phyloP scores from a whole-genome alignment of 345 rosid genomes.

The Hibiscus trionum region DNA sequence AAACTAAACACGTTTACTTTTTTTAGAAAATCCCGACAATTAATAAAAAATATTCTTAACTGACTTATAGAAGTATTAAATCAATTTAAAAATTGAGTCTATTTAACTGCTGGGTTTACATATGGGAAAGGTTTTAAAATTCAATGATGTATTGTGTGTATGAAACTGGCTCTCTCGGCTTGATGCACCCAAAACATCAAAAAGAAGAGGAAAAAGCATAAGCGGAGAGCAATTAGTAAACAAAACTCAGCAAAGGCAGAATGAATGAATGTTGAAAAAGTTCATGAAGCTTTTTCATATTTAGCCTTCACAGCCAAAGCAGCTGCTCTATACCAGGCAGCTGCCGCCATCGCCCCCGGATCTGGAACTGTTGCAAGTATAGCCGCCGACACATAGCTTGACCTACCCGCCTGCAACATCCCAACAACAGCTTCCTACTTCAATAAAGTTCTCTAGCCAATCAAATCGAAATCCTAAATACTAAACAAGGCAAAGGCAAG shows the following conservation, averaged over 20 bases:
- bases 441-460: neutral
- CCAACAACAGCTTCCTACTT: neutral
- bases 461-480: neutral
- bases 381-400: constrained; percentile 58
- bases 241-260: constrained; percentile 10
- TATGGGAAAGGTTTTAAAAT: neutral
- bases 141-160: neutral
- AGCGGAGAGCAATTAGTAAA: constrained; percentile 38
- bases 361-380: constrained; percentile 66
- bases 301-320: constrained; percentile 68
- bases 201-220: constrained; percentile 19
- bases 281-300: constrained; percentile 14
- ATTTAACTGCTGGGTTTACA: neutral
- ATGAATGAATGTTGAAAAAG: neutral
- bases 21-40: too few species aligned
- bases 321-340: constrained; percentile 88
- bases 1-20: too few species aligned
- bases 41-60: too few species aligned
- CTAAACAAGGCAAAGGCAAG: neutral
- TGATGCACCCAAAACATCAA: constrained; percentile 12
- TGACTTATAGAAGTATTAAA: too few species aligned
- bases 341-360: constrained; percentile 93
- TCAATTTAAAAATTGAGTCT: neutral
- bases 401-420: constrained; percentile 67
- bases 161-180: constrained; percentile 45